Evolutionary conservation across 108 stramenopile genomes (phyloP), one percentile per base, ranked within the genome.

Genomic region (Nitzschia sp.): DNA sequence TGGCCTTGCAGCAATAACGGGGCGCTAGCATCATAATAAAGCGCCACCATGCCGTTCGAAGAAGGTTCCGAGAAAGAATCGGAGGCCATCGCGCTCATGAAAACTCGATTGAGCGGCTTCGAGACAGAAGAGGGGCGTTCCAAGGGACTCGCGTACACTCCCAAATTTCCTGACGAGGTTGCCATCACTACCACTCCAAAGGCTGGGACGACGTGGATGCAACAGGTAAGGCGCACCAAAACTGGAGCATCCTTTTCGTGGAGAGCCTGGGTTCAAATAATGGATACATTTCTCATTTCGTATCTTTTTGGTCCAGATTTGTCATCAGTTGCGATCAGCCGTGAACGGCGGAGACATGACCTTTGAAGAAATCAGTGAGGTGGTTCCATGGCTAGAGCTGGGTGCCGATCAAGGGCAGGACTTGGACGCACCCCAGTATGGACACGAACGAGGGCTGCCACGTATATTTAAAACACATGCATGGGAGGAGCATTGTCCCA

Each of bases 161-260:
- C 80, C 1, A 29, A 45, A 32, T 23, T 27, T 28, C 48, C 66
- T 3, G 31, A 72, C 45, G 80, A 82, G 28, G 76, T 82, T 2
- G 71, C 58, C 6, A 82, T 82, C 19, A 77, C 80, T 13, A 82
- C 80, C 4, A 75, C 80, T 16, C 80, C 80, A 31, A 82, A 82
- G 41, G 80, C 73, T 34, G 79, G 79, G 1, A 80, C 79, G 15
- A 80, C 79, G 17, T 80, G 79, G 79, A 53, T 80, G 71, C 79
- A 80, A 54, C 79, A 73, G 56, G 72, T 73, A 73, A 23, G 64
- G 28, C 38, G 59, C 34, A 6, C 6, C 22, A 61, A 33, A 19
- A 44, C 17, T 50, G 48, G 9, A 11, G 21, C 48, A 21, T 21
- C 19, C 29, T 57, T 33, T 53, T 23, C 52, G 9, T 53, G 52